A percentile compares a stretch with the other conserved stretches of the same genome.
These are phyloP conservation scores for Mucor velutinosus DNA, from an alignment of 371 early-diverging fungal species.

Conservation along the genomic window DNA sequence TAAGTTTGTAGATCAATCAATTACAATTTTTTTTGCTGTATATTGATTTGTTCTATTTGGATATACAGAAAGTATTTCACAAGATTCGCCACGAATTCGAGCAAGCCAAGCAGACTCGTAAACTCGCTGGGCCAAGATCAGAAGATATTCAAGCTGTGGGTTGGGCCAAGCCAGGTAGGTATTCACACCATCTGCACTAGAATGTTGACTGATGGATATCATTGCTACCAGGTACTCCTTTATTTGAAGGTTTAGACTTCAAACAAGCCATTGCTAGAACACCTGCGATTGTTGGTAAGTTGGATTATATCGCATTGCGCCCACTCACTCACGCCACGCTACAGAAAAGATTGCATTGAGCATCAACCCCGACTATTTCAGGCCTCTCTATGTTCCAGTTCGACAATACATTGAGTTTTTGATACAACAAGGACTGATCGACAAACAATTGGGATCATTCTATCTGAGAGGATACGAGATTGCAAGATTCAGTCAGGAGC, in stretches of 20 bases:
- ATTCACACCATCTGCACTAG: neutral
- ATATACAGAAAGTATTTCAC: conserved; percentile 56
- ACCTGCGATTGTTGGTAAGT: conserved; percentile 61
- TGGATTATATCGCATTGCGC: neutral
- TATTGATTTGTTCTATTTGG: neutral
- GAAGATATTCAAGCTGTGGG: conserved; percentile 62
- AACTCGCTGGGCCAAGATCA: conserved; percentile 55
- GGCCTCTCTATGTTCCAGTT: conserved; percentile 56
- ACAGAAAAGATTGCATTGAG: conserved; percentile 57
- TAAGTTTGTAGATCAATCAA: conserved; percentile 16
- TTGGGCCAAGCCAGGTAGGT: conserved; percentile 64
- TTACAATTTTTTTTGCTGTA: too few relatives aligned
- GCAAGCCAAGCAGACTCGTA: conserved; percentile 51
- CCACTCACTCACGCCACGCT: neutral
- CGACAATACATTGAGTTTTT: conserved; percentile 62
- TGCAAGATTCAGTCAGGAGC: conserved; percentile 53
- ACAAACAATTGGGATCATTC: conserved; percentile 47
- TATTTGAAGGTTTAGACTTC: conserved; percentile 62
- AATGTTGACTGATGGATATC: neutral
- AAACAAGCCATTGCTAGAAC: conserved; percentile 67
- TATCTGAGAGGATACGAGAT: conserved; percentile 62
- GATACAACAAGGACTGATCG: conserved; percentile 49
- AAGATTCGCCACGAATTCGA: conserved; percentile 60
- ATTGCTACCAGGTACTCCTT: conserved; percentile 29
- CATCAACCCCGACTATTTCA: conserved; percentile 39